Base-by-base conservation (phyloP, 495 filamentous ascomycete species). In the Talaromyces proteolyticus region DNA sequence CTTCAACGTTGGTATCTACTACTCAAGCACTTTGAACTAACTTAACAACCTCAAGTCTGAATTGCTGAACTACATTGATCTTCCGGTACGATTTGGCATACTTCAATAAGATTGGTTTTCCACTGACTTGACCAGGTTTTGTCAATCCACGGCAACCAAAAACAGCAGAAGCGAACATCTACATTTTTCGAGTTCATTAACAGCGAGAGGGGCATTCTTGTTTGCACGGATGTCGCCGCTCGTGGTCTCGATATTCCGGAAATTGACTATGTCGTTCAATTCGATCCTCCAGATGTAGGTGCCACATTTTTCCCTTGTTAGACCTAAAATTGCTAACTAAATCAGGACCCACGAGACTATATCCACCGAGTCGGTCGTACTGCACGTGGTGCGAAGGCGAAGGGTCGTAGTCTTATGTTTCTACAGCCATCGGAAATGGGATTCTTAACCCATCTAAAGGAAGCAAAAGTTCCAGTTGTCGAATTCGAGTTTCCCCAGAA, bases 181-280 rank as follows among this genome's bases (percentile, higher is more conserved):
- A 95, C 89, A 0, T 98, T 98, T 70, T 98, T 97, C 68, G 92
- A 96, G 58, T 98, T 97, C 74, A 91, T 87, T 69, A 98, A 98
- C 64, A 91, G 93, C 6, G 85, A 78, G 49, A 84, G 88, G 46
- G 93, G 93, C 8, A 95, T 87, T 3, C 68, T 98, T 37, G 91
- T 98, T 55, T 96, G 91, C 68, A 98, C 94, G 0, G 93, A 98
- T 60, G 94, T 98, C 53, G 93, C 94, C 34, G 94, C 93, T 6
- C 74, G 93, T 62, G 93, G 93, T 24, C 71, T 98, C 29, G 93
- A 98, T 77, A 82, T 85, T 67, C 68, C 79, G 68, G 40, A 19
- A n/a, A 43, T 46, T 43, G 43, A 51, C 17, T 49, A 24, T 23
- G 29, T 40, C 18, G 47, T 49, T 21, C 47, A 49, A 49, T 49